A percentile compares a stretch with the other conserved stretches of the same genome.
These are phyloP conservation scores for Pseudogymnoascus sp. DNA, from an alignment of 2,329 filamentous ascomycete genomes.

Conservation along the genomic window DNA sequence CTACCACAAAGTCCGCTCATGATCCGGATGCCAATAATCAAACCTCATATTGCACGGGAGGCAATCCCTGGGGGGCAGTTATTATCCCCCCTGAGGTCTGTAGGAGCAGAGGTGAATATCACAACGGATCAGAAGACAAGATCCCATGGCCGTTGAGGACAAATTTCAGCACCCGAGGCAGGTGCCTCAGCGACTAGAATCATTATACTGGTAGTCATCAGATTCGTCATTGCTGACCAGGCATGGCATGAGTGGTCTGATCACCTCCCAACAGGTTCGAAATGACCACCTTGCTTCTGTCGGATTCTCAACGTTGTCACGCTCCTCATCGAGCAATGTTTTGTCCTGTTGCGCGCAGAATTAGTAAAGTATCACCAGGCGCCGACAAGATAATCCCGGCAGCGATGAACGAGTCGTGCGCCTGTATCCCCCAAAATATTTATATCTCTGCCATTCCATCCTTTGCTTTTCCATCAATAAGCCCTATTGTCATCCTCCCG, in stretches of 20 bases:
- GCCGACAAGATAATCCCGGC: neutral
- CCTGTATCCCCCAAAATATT: neutral
- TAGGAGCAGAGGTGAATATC: neutral
- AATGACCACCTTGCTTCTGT: neutral
- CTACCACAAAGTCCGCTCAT: neutral
- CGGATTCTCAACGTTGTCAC: neutral
- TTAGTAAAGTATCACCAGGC: neutral
- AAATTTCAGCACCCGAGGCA: neutral
- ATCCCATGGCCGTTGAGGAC: neutral
- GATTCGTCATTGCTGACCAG: neutral
- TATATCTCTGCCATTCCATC: neutral
- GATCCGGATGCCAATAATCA: neutral
- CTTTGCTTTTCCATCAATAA: neutral
- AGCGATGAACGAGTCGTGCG: neutral
- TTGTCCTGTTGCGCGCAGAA: neutral
- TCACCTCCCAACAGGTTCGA: neutral
- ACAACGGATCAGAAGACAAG: neutral
- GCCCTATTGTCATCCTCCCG: neutral
- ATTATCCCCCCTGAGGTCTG: neutral
- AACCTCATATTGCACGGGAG: neutral
- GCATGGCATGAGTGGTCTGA: neutral
- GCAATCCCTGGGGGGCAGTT: neutral
- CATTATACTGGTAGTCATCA: neutral
- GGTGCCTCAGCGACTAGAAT: neutral
- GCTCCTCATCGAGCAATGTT: neutral